Conservation (phyloP, 2,329 filamentous ascomycete genomes). For the Ophiostoma triangulosporum region DNA sequence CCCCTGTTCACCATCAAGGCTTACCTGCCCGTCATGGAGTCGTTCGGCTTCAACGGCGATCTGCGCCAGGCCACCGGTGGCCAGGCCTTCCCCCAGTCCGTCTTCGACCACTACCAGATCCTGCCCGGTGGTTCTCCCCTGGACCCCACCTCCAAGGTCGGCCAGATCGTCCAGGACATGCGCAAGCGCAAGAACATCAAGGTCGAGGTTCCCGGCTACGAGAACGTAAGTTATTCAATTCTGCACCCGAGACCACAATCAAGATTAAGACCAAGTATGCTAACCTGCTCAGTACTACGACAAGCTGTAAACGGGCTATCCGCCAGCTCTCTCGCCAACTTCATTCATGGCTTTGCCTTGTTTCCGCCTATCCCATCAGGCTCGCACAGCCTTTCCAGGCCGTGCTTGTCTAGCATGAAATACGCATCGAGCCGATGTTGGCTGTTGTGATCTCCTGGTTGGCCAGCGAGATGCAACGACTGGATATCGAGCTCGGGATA, state of each 20-base stretch:
- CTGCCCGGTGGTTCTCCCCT: constrained; percentile 88
- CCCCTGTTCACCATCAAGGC: constrained; percentile 87
- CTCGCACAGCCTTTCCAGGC: not conserved
- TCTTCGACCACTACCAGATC: constrained; percentile 98
- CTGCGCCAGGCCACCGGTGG: constrained; percentile 86
- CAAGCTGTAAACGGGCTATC: constrained; percentile 67
- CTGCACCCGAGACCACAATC: no score
- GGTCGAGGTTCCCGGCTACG: constrained; percentile 80
- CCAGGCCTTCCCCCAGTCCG: constrained; percentile 97
- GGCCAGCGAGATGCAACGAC: not conserved
- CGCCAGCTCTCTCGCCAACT: constrained; percentile 8
- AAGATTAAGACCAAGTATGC: no score
- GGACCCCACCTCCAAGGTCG: constrained; percentile 69
- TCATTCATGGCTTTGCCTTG: constrained; percentile 7
- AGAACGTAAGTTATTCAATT: constrained; percentile 93
- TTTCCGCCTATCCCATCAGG: not conserved
- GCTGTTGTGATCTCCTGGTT: not conserved
- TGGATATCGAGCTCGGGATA: not conserved
- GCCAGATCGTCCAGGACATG: constrained; percentile 73
- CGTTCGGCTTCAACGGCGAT: constrained; percentile 84
- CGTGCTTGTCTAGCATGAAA: not conserved
- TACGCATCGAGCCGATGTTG: constrained; percentile 1
- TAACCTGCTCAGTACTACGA: constrained; percentile 69
- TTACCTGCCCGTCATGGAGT: constrained; percentile 28
- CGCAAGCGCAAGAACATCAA: constrained; percentile 99